Percentiles rank a stretch among this genome's conserved stretches.
These are phyloP conservation scores for Raphanus hybrid DNA, from an alignment of 441 rosid species.

Conservation along the genomic window DNA sequence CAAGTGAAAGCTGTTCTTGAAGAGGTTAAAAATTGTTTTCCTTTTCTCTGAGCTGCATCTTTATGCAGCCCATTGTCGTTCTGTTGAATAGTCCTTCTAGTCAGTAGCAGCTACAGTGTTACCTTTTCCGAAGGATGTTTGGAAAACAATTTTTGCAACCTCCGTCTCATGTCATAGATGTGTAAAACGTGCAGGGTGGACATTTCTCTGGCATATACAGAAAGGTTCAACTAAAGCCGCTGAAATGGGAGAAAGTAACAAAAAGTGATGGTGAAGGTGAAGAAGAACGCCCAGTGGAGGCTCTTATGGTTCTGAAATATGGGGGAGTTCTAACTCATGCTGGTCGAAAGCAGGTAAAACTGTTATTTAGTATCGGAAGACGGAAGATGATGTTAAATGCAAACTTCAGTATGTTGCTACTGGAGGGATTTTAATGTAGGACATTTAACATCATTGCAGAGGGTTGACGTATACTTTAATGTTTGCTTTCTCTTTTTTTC, in stretches of 20 bases:
- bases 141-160: not conserved
- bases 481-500: conserved; percentile 9
- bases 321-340: conserved; percentile 99
- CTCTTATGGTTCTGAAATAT: conserved; percentile 96
- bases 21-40: conserved; percentile 62
- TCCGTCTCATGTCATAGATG: conserved; percentile 22
- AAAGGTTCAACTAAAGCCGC: conserved; percentile 96
- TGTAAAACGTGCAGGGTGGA: conserved; percentile 75
- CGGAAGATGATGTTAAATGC: not conserved
- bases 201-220: conserved; percentile 98
- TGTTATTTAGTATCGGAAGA: conserved; percentile 10
- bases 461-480: conserved; percentile 2
- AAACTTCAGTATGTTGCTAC: conserved; percentile 7
- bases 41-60: conserved; percentile 21
- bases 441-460: not conserved
- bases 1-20: conserved; percentile 99
- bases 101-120: not conserved
- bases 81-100: conserved; percentile 26
- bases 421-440: not conserved
- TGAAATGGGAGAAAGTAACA: conserved; percentile 80
- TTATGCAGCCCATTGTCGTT: conserved; percentile 13
- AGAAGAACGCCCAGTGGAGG: conserved; percentile 93
- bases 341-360: conserved; percentile 92
- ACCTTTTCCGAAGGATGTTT: not conserved
- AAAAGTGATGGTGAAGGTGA: conserved; percentile 85